Base-by-base conservation (phyloP, 371 early-diverging fungal species). In the Smittium mucronatum region DNA sequence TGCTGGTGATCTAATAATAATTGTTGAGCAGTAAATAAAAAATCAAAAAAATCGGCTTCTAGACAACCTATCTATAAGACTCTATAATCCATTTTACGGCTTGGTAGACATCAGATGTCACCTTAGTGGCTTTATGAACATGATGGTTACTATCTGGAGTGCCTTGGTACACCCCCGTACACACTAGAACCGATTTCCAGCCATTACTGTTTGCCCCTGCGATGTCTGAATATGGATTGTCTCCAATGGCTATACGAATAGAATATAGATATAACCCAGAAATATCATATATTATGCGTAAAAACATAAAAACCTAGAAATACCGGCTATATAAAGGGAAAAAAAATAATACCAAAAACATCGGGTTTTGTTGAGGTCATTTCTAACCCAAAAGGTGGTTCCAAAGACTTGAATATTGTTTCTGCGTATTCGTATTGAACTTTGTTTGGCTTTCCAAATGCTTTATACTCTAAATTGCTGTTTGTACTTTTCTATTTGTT, bases 391-490 rank as follows among this genome's bases (percentile, higher is more conserved):
- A n/a, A n/a, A n/a, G n/a, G n/a, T n/a, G n/a, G n/a, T n/a, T n/a
- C n/a, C 63, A 17, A 68, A 63, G 2, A 64, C 35, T 79, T 75
- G 0, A 89, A 73, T 2, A 86, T 75, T 0, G 75, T 72, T 71
- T 88, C 87, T 28, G 90, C 88, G 70, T 83, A 91, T 33, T 81
- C 74, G 72, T 93, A 93, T 2, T 91, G 92, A 1, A 82, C 75
- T 0, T 74, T 71, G 70, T 88, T 83, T 0, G 94, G 94, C 77
- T 93, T 93, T n/a, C 94, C 94, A 74, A 84, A 93, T 5, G 87
- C 74, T 0, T 91, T 78, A 2, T 73, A 67, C 15, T 80, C 32
- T 36, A 60, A 57, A 25, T 72, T 2, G 5, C 29, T 59, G n/a
- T 83, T 78, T 5, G 83, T 82, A 35, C 78, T 75, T 57, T 79